Conservation (phyloP, 176 grass and related monocot genomes). For the Tillandsia leiboldiana region DNA sequence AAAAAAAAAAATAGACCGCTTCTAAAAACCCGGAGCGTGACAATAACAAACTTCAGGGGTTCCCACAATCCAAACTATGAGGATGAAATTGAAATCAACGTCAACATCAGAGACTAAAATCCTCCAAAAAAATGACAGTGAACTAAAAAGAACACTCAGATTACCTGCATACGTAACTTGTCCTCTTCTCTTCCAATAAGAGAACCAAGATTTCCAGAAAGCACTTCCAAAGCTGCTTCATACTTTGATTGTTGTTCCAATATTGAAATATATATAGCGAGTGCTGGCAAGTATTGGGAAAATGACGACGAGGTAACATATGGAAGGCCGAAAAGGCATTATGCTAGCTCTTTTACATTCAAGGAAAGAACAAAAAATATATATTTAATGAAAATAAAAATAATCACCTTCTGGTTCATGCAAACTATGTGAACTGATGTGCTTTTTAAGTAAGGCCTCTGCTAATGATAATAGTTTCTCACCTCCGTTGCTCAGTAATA, state of each 20-base stretch:
- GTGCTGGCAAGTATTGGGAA: constrained; percentile 41
- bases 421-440: constrained; percentile 75
- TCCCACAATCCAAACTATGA: too few relatives aligned
- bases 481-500: constrained; percentile 49
- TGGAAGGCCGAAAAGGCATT: neutral
- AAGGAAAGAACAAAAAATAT: neutral
- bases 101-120: neutral
- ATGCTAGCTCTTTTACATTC: neutral
- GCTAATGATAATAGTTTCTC: constrained; percentile 67
- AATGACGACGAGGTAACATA: constrained; percentile 23
- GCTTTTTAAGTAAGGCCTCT: constrained; percentile 83
- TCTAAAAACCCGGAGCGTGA: too few relatives aligned
- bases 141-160: constrained; percentile 30
- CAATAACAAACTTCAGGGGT: too few relatives aligned
- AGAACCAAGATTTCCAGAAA: constrained; percentile 84
- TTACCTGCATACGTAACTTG: constrained; percentile 84
- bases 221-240: constrained; percentile 74
- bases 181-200: constrained; percentile 88
- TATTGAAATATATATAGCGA: constrained; percentile 75
- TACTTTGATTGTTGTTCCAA: constrained; percentile 92
- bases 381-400: constrained; percentile 7
- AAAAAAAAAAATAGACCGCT: too few relatives aligned
- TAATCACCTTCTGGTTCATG: constrained; percentile 81
- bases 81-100: too few relatives aligned
- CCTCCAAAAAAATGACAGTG: neutral